Base-by-base conservation (phyloP, 352 stramenopile species). In the Phytophthora chlamydospora region DNA sequence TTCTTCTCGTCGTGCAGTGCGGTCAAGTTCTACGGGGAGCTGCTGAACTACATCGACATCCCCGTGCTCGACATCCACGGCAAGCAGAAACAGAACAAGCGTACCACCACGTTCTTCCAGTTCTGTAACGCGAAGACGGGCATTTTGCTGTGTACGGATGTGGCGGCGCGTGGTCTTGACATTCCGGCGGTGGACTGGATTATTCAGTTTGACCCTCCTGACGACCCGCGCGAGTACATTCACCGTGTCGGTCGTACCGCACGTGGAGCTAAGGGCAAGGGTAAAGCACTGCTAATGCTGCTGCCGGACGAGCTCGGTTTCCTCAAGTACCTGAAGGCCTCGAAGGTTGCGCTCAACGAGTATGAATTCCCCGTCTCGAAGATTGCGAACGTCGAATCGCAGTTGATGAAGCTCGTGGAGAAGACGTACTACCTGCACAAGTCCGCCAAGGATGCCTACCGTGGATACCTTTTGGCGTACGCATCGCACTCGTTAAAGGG, bases 391-490 rank as follows among this genome's bases (percentile, higher is more conserved):
- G 95, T 99, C 46, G 91, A 99, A 73, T 95, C 83, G 42, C 97
- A 99, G 73, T 79, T 99, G 10, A 96, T 98, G 75, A 95, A 98
- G 56, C 85, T 99, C 6, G 97, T 99, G 50, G 95, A 98, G 72
- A 99, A 98, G 80, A 99, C 99, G 73, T 99, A 99, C 80, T 99
- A 99, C 68, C 76, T 99, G 42, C 97, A 99, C 83, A 98, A 97
- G 62, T 96, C 91, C 3, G 96, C 97, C 16, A 94, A 97, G 63
- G 98, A 99, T 68, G 98, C 97, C 0, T 99, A 99, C 75, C 80
- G 97, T 44, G 96, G 90, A 43, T 99, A 99, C 75, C 71, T 99
- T 45, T 64, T 99, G 13, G 93, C 97, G 12, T 99, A 99, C 80
- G 95, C 97, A 3, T 98, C 90, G 48, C 98, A 99, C 77, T 96